Evolutionary conservation across 2,329 filamentous ascomycete species (phyloP), one percentile per base, ranked within the genome.

Genomic region (Fusarium phyllophilum): DNA sequence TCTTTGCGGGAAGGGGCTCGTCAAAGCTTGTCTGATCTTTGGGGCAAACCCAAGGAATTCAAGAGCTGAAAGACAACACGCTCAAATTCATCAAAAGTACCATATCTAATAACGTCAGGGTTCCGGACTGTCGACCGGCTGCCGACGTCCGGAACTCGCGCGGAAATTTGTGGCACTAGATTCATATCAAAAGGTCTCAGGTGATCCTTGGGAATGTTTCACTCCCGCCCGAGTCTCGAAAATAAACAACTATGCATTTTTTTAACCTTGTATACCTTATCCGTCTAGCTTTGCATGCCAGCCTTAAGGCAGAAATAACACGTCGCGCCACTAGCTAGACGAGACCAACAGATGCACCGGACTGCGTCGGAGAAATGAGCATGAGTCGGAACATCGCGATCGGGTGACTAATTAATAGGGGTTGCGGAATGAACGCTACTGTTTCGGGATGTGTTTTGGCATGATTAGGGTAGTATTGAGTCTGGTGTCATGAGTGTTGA

Each of bases 241-340:
- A 66, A 66, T 66, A 66, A 59, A 18, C 48, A 62, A 60, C 11
- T 62, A 71, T 71, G 61, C 54, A 67, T 71, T 71, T 66, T 55
- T 67, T 71, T 71, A 71, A 71, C 54, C 68, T 71, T 71, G 67
- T 45, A 26, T 59, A 45, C 26, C 31, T 70, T 59, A 65, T 70
- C 54, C 41, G 26, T 10, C 34, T 48, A 48, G 31, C 26, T 31
- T 14, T 41, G 10, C 66, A 70, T 70, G 22, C 59, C 59, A 18
- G 29, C 26, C 18, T 9, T 31, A 24, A 57, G 36, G 13, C 20
- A 20, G 13, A 59, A 4, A 59, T 41, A 39, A 54, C 65, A 57
- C 22, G 49, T 46, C 15, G 49, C 58, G 52, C 45, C 52, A 49
- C 36, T n/a, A 33, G 22, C n/a, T 22, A n/a, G 8, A 7, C 26